phyloP scores from a whole-genome alignment of 2,329 filamentous ascomycete species.

The Aureobasidium melanogenum region DNA sequence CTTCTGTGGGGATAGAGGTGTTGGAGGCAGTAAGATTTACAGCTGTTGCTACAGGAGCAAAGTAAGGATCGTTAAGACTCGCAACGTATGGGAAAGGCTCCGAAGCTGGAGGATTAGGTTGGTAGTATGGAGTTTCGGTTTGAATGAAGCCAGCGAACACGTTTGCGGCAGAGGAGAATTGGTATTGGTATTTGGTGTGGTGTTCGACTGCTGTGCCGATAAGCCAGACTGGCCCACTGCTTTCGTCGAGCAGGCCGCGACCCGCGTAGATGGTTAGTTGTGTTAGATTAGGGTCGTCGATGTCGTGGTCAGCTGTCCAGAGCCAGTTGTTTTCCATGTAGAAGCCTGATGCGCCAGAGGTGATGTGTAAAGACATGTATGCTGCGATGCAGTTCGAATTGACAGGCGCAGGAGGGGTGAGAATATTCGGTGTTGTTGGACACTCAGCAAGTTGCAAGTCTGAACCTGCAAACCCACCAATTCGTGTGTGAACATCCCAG shows the following conservation, averaged over 20 bases:
- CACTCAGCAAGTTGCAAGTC: slow-evolving; percentile 31
- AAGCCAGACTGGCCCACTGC: slow-evolving; percentile 40
- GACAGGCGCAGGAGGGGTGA: slow-evolving; percentile 24
- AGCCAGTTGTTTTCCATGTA: slow-evolving; percentile 50
- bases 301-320: slow-evolving; percentile 47
- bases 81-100: slow-evolving; percentile 55
- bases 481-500: slow-evolving; percentile 27
- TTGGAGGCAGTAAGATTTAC: slow-evolving; percentile 16
- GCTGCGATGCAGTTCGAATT: slow-evolving; percentile 24
- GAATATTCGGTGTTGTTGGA: slow-evolving; percentile 35
- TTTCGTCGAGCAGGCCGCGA: slow-evolving; percentile 36
- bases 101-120: slow-evolving; percentile 68
- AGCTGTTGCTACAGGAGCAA: slow-evolving; percentile 42
- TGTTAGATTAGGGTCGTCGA: slow-evolving; percentile 35
- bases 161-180: slow-evolving; percentile 41
- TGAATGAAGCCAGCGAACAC: slow-evolving; percentile 52
- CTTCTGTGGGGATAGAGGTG: slow-evolving; percentile 17
- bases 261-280: slow-evolving; percentile 36
- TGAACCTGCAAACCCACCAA: slow-evolving; percentile 28
- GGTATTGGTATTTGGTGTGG: slow-evolving; percentile 46
- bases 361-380: slow-evolving; percentile 41
- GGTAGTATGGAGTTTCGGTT: slow-evolving; percentile 80
- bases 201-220: slow-evolving; percentile 44
- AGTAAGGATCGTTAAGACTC: slow-evolving; percentile 58
- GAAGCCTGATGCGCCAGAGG: slow-evolving; percentile 31